Conservation (phyloP, 257 asterid genomes). For the Solanum arcanum region DNA sequence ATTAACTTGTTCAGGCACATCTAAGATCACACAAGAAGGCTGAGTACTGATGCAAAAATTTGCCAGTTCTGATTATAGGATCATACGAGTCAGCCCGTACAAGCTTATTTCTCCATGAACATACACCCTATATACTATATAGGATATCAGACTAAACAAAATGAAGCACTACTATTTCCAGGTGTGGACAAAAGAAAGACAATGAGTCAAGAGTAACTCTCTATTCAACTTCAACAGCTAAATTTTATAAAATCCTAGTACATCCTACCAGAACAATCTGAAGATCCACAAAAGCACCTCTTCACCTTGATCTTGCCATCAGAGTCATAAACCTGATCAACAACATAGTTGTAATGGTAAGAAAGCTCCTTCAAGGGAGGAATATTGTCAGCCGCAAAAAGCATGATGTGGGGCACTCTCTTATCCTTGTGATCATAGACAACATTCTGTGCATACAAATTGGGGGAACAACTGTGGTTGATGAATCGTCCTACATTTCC, state of each 20-base stretch:
- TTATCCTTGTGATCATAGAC: slow-evolving; percentile 55
- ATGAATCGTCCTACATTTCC: slow-evolving; percentile 83
- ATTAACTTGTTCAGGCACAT: background rate
- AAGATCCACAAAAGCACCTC: slow-evolving; percentile 63
- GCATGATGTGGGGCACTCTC: slow-evolving; percentile 81
- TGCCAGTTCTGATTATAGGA: background rate
- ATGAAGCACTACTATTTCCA: background rate
- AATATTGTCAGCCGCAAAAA: slow-evolving; percentile 69
- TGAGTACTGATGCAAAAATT: background rate
- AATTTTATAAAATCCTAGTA: slow-evolving; percentile 19
- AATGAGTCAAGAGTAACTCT: background rate
- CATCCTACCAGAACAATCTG: slow-evolving; percentile 70
- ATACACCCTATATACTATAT: background rate
- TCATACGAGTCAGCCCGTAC: background rate
- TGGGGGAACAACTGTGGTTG: slow-evolving; percentile 86
- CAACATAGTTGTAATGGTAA: slow-evolving; percentile 55
- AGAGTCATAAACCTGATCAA: slow-evolving; percentile 46
- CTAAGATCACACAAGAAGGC: background rate
- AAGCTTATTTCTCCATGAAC: background rate
- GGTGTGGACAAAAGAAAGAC: background rate
- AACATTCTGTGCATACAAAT: slow-evolving; percentile 75
- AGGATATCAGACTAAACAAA: background rate
- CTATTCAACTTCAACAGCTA: background rate
- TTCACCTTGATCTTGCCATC: slow-evolving; percentile 59
- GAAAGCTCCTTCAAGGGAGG: slow-evolving; percentile 75